Conservation (phyloP, 208 protist species). For the Acanthamoeba triangularis region DNA sequence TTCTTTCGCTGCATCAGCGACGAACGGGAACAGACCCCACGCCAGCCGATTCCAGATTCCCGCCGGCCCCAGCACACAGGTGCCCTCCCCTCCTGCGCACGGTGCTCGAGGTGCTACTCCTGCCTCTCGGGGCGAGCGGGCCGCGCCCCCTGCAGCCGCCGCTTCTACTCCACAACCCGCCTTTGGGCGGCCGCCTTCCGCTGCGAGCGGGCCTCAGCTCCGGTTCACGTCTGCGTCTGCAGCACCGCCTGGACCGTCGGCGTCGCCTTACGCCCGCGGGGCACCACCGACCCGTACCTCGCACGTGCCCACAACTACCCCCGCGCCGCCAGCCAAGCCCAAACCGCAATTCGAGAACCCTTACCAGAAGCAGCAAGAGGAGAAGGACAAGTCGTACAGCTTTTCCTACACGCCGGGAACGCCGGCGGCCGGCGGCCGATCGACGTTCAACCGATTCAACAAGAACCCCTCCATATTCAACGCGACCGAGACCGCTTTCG, state of each 20-base stretch:
- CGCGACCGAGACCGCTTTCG: neutral
- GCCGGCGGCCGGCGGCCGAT: neutral
- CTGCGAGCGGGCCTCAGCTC: neutral
- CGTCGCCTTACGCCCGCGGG: neutral
- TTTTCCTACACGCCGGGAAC: slow-evolving; percentile 13
- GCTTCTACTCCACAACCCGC: neutral
- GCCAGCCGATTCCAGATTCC: slow-evolving; percentile 18
- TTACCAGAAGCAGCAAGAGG: slow-evolving; percentile 7
- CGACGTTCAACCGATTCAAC: slow-evolving; percentile 24
- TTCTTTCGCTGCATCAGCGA: neutral
- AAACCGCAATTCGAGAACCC: slow-evolving; percentile 26
- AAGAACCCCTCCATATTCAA: slow-evolving; percentile 39
- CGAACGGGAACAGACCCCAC: neutral
- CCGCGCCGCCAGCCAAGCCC: neutral
- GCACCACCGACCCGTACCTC: neutral
- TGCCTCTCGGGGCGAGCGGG: neutral
- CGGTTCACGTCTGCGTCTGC: neutral
- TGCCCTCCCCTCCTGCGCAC: neutral
- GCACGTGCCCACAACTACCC: neutral
- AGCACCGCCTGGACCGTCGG: neutral
- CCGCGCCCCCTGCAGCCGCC: neutral
- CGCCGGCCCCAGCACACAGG: neutral
- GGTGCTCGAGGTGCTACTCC: neutral
- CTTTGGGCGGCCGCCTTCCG: neutral
- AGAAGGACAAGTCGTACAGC: slow-evolving; percentile 2